Evolutionary conservation across 2,329 filamentous ascomycete genomes (phyloP).

Genomic region (Botryotinia calthae): DNA sequence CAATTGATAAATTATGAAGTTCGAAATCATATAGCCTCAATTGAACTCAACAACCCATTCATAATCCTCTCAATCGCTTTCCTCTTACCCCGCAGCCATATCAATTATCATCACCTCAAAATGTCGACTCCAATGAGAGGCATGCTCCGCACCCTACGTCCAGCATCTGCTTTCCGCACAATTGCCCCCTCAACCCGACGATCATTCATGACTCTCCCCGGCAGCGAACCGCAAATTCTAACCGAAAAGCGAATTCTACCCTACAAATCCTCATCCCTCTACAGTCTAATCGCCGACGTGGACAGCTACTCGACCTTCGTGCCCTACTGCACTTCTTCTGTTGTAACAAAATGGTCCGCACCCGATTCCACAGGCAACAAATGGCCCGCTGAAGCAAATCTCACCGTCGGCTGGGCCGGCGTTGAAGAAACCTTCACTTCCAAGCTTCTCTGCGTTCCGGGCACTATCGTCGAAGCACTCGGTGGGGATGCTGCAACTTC

Average conservation of each 20-base stretch:
- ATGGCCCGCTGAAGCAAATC: conserved; percentile 72
- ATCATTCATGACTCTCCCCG: conserved; percentile 43
- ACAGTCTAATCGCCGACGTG: conserved; percentile 84
- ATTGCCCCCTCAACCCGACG: conserved; percentile 39
- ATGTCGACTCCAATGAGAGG: conserved; percentile 27
- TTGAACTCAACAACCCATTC: neutral
- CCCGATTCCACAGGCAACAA: conserved; percentile 47
- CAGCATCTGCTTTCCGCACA: conserved; percentile 26
- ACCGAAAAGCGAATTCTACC: conserved; percentile 73
- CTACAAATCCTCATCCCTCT: conserved; percentile 69
- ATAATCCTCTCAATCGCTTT: neutral
- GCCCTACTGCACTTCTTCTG: conserved; percentile 80
- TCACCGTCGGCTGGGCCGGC: conserved; percentile 82
- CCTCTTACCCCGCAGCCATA: neutral
- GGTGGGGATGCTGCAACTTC: conserved; percentile 55
- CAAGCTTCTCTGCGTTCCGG: conserved; percentile 73
- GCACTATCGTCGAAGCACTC: conserved; percentile 71
- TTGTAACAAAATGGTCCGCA: conserved; percentile 71
- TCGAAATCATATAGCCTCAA: neutral
- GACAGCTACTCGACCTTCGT: conserved; percentile 81
- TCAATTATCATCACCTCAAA: conserved; percentile 10
- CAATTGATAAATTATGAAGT: neutral
- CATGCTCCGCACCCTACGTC: conserved; percentile 30
- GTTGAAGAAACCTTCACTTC: conserved; percentile 83
- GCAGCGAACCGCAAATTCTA: conserved; percentile 56